Evolutionary conservation across 805 yeast species (phyloP).

Genomic region (Ogataea saltuana): DNA sequence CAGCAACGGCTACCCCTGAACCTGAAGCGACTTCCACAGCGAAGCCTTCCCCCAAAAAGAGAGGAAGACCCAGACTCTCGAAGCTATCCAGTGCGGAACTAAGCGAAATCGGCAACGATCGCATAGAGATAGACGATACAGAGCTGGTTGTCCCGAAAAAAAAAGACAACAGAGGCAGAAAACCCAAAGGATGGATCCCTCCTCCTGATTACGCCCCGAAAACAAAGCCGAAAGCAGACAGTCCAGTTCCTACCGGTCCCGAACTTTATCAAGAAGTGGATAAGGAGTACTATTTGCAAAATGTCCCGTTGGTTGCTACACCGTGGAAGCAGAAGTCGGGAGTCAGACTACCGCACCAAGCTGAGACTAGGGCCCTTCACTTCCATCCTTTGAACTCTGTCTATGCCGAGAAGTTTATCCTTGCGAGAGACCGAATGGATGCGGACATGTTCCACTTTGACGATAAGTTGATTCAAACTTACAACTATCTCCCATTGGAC

Average conservation of each 20-base stretch:
- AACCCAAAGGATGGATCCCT: constrained; percentile 21
- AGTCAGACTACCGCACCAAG: constrained; percentile 13
- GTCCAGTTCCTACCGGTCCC: too few relatives aligned
- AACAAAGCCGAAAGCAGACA: constrained; percentile 4
- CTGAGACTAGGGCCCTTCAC: constrained; percentile 18
- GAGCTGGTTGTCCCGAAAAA: constrained; percentile 2
- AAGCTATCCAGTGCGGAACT: too few relatives aligned
- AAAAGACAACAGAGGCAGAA: constrained; percentile 14
- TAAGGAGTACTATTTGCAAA: constrained; percentile 15
- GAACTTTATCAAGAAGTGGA: constrained; percentile 9
- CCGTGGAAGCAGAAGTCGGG: constrained; percentile 18
- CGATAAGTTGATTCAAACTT: constrained; percentile 10
- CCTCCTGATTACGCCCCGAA: constrained; percentile 14
- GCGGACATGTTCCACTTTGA: constrained; percentile 22
- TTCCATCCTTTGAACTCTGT: constrained; percentile 10
- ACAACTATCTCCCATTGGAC: constrained; percentile 8
- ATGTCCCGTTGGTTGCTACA: constrained; percentile 12
- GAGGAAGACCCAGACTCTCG: constrained; percentile 13
- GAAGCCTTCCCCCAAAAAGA: constrained; percentile 12
- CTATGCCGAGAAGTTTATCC: constrained; percentile 16
- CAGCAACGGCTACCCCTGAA: constrained; percentile 12
- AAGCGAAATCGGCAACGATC: constrained; percentile 10
- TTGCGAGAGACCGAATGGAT: constrained; percentile 17
- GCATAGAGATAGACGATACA: constrained; percentile 7
- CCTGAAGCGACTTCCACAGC: constrained; percentile 20